Conservation (phyloP, 352 stramenopile species). For the Phytopythium chamaehyphon region DNA sequence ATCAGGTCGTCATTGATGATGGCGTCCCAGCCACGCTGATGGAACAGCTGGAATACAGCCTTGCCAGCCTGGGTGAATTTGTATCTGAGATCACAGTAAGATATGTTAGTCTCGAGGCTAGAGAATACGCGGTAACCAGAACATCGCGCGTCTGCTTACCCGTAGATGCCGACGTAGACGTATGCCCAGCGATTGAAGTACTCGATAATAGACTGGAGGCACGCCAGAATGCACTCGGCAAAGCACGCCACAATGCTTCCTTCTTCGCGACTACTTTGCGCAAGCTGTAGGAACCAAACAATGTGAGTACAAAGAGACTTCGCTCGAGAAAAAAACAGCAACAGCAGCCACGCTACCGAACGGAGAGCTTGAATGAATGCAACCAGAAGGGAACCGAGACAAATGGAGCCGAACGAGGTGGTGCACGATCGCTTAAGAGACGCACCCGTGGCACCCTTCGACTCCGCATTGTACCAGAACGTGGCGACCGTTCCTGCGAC, state of each 20-base stretch:
- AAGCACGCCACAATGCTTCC: conserved; percentile 70
- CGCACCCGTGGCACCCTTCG: conserved; percentile 74
- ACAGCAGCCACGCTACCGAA: conserved; percentile 40
- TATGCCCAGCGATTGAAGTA: conserved; percentile 95
- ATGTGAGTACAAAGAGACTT: too few relatives aligned
- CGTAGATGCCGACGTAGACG: conserved; percentile 92
- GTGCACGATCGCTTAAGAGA: conserved; percentile 85
- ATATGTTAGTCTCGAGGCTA: background rate
- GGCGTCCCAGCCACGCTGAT: conserved; percentile 90
- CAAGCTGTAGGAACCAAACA: conserved; percentile 31
- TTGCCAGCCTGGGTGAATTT: conserved; percentile 92
- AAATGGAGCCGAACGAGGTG: conserved; percentile 95
- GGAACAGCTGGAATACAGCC: conserved; percentile 92
- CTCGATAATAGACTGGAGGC: conserved; percentile 84
- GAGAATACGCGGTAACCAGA: too few relatives aligned
- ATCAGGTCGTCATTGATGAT: conserved; percentile 97
- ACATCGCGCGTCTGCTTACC: conserved; percentile 10
- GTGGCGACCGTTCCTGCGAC: conserved; percentile 92
- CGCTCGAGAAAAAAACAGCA: too few relatives aligned
- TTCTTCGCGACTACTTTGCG: conserved; percentile 65
- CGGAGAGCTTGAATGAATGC: conserved; percentile 91
- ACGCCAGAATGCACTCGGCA: conserved; percentile 79
- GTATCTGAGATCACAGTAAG: conserved; percentile 42
- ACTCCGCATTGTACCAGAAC: conserved; percentile 93
- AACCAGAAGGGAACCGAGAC: conserved; percentile 92